Base-by-base conservation (phyloP, 2,329 filamentous ascomycete genomes). In the Colletotrichum viniferum region DNA sequence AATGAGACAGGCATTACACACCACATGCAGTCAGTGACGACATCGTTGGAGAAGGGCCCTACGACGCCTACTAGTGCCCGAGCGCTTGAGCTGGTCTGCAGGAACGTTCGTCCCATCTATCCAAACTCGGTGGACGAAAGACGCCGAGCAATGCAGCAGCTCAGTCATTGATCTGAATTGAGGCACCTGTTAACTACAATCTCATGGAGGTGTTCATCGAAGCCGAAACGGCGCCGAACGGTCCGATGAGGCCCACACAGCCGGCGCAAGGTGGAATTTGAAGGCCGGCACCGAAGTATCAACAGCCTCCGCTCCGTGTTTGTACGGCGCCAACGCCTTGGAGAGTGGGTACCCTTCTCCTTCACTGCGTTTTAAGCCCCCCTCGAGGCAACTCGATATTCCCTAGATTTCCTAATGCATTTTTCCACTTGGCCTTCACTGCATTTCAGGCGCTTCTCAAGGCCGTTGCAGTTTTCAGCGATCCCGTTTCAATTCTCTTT, bases 81-180 rank as follows among this genome's bases (percentile, higher is more conserved):
- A 63, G 34, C 61, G 32, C 30, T n/a, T 14, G 32, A 34, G 32
- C 32, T 34, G 32, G 32, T 34, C 2, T 14, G 32, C 14, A 34
- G 13, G 14, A 38, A n/a, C 10, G n/a, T 52, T 52, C 43, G n/a
- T 52, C 43, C 43, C 43, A 52, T 52, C 43, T 21, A 0, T 13
- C 18, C n/a, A 21, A 7, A 52, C 1, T 52, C 43, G 43, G 43
- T 13, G 10, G n/a, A n/a, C 43, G 43, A 52, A 52, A 52, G 43
- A 13, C 12, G n/a, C 43, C 43, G 43, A 48, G n/a, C n/a, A 48
- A 1, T 0, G 21, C 3, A 48, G 0, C 0, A 7, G 43, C 5
- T 21, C 5, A 13, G 7, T 21, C 0, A 13, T 6, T n/a, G 9
- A 43, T n/a, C 1, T 48, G 43, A 2, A 4, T 13, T 48, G 18